Evolutionary conservation across 2,329 filamentous ascomycete genomes (phyloP).

Genomic region (Penicillium sp.): DNA sequence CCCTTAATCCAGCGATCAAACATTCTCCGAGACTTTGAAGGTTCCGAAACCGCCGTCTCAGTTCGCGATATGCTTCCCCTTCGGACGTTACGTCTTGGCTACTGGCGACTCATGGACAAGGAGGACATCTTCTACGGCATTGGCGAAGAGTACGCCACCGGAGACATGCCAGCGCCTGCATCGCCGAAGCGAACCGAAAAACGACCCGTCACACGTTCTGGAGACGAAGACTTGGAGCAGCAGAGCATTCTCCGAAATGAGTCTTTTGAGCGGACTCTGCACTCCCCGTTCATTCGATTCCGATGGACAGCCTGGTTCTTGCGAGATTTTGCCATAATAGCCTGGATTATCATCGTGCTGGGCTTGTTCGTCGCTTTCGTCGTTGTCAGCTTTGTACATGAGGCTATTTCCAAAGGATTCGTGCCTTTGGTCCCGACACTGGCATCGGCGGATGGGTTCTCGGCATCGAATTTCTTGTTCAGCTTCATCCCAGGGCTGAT

Average conservation of each 20-base stretch:
- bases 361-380: slow-evolving; percentile 67
- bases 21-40: slow-evolving; percentile 66
- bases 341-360: slow-evolving; percentile 59
- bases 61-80: slow-evolving; percentile 49
- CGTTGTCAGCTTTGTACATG: slow-evolving; percentile 71
- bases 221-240: slow-evolving; percentile 33
- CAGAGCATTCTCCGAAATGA: slow-evolving; percentile 37
- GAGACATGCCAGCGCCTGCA: slow-evolving; percentile 18
- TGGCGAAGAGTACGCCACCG: slow-evolving; percentile 58
- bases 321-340: slow-evolving; percentile 60
- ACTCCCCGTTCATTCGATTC: slow-evolving; percentile 53
- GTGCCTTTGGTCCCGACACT: slow-evolving; percentile 61
- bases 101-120: slow-evolving; percentile 70
- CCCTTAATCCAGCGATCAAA: slow-evolving; percentile 77
- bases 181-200: not conserved
- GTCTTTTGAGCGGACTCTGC: slow-evolving; percentile 49
- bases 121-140: slow-evolving; percentile 74
- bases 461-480: slow-evolving; percentile 83
- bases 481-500: slow-evolving; percentile 59
- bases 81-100: slow-evolving; percentile 71
- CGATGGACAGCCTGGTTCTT: slow-evolving; percentile 76
- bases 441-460: slow-evolving; percentile 65
- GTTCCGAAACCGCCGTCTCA: slow-evolving; percentile 57
- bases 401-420: slow-evolving; percentile 66
- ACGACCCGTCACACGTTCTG: not conserved